Evolutionary conservation across 1,139 yeast genomes (phyloP).

Genomic region (Zhuliangozyma parablackwelliae): DNA sequence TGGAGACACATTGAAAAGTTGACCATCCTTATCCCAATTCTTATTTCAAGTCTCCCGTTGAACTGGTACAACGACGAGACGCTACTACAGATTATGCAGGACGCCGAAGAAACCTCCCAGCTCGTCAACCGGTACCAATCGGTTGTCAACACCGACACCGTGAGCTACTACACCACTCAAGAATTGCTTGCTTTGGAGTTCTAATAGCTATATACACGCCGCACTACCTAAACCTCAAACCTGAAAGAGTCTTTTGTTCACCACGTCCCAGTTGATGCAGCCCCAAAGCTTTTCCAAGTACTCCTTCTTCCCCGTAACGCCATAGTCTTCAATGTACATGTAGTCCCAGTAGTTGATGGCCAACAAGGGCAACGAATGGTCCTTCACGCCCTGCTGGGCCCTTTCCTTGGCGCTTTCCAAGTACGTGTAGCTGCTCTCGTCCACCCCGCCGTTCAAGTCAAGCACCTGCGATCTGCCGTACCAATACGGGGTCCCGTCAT

Average conservation of each 20-base stretch:
- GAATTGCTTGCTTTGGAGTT: constrained; percentile 10
- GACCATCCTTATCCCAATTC: constrained; percentile 28
- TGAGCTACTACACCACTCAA: constrained; percentile 6
- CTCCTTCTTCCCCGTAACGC: constrained; percentile 67
- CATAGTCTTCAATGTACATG: constrained; percentile 80
- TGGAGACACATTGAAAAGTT: constrained; percentile 23
- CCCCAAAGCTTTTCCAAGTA: constrained; percentile 76
- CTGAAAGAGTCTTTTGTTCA: constrained; percentile 57
- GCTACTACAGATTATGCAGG: constrained; percentile 21
- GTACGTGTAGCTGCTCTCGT: constrained; percentile 46
- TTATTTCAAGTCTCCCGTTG: constrained; percentile 29
- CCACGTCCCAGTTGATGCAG: constrained; percentile 82
- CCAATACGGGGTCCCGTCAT: constrained; percentile 89
- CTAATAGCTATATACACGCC: constrained; percentile 4
- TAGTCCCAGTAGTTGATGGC: constrained; percentile 86
- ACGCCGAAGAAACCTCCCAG: constrained; percentile 22
- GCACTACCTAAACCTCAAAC: constrained; percentile 17
- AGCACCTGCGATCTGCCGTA: constrained; percentile 69
- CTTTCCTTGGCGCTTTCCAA: constrained; percentile 45
- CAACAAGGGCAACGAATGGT: constrained; percentile 73
- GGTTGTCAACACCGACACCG: constrained; percentile 14
- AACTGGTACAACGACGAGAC: constrained; percentile 33
- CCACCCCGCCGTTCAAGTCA: constrained; percentile 73
- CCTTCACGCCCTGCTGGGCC: constrained; percentile 45
- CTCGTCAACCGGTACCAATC: constrained; percentile 18